Base-by-base conservation (phyloP, 768 basidiomycete species). In the Infundibulicybe gibba region DNA sequence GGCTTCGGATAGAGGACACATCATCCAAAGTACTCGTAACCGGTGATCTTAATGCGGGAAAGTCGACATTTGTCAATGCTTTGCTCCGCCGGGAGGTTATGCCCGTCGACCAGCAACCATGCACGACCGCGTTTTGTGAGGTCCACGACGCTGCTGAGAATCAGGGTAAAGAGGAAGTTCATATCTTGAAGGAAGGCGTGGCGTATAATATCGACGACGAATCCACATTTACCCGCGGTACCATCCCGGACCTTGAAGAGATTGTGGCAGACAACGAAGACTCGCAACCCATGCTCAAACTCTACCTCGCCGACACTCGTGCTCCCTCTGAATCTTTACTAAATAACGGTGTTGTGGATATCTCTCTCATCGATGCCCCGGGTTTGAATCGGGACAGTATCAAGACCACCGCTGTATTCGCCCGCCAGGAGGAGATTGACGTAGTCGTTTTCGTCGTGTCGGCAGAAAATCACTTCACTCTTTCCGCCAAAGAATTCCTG, bases 391-490 rank as follows among this genome's bases (percentile, higher is more conserved):
- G 93, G 40, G 97, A 99, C 66, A 90, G 85, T 49, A 59, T 94
- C 60, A 88, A 95, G 70, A 99, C 97, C 1, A 99, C 95, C 3
- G 90, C 92, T 6, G 73, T 97, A 43, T 98, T 99, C 56, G 81
- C 94, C 31, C 89, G 93, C 14, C 97, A 98, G 65, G 89, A 94
- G 60, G 94, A 97, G 68, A 98, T 99, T 39, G 97, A 99, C 62
- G 95, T 99, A 16, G 82, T 99, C 48, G 95, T 99, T 47, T 99
- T 97, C 63, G 94, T 97, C 55, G 94, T 97, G 42, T 93, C 90
- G 0, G 93, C 97, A 3, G 94, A 97, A 71, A 98, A 99, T 66
- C 95, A 98, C 72, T 95, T 99, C 65, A 99, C 97, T 0, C 77
- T 94, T 15, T 95, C 93, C 3, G 88, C 93, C 12, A 90, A 87